These are phyloP conservation scores for Fusarium fujikuroi DNA, from an alignment of 2,329 filamentous ascomycete species.

Conservation along the genomic window DNA sequence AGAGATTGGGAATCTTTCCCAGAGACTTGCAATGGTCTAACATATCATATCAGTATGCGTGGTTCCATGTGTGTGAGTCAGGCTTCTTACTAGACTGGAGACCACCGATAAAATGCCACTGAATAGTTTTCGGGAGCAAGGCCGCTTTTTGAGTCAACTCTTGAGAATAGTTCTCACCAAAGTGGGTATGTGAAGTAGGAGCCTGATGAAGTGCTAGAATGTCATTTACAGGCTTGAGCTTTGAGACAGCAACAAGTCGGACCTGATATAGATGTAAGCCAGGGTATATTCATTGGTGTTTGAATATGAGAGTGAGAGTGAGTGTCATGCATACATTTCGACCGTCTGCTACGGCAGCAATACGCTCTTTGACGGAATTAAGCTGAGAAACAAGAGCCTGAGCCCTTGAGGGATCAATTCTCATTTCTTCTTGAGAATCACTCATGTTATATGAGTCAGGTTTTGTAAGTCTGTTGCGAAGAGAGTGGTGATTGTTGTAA, in stretches of 20 bases:
- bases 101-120: slow-evolving; percentile 97
- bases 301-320: not conserved
- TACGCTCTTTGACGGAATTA: slow-evolving; percentile 66
- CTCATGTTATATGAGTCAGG: slow-evolving; percentile 51
- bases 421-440: slow-evolving; percentile 63
- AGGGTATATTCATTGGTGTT: not conserved
- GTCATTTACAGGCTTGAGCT: slow-evolving; percentile 93
- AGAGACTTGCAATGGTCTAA: slow-evolving; percentile 89
- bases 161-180: slow-evolving; percentile 96
- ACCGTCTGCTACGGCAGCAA: slow-evolving; percentile 64
- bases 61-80: not conserved
- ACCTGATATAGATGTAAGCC: slow-evolving; percentile 61
- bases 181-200: slow-evolving; percentile 74
- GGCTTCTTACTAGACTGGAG: slow-evolving; percentile 74
- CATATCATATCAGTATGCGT: slow-evolving; percentile 9
- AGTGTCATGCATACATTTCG: slow-evolving; percentile 59
- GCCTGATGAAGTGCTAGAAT: slow-evolving; percentile 82
- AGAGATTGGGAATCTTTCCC: slow-evolving; percentile 87
- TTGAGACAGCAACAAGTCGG: slow-evolving; percentile 93
- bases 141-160: slow-evolving; percentile 88
- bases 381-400: slow-evolving; percentile 72
- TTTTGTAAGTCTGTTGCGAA: not conserved
- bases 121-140: slow-evolving; percentile 78
- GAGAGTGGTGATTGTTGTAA: slow-evolving; percentile 37
- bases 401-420: slow-evolving; percentile 70